Evolutionary conservation across 2,329 filamentous ascomycete genomes (phyloP).

Genomic region (Escovopsis sp.): DNA sequence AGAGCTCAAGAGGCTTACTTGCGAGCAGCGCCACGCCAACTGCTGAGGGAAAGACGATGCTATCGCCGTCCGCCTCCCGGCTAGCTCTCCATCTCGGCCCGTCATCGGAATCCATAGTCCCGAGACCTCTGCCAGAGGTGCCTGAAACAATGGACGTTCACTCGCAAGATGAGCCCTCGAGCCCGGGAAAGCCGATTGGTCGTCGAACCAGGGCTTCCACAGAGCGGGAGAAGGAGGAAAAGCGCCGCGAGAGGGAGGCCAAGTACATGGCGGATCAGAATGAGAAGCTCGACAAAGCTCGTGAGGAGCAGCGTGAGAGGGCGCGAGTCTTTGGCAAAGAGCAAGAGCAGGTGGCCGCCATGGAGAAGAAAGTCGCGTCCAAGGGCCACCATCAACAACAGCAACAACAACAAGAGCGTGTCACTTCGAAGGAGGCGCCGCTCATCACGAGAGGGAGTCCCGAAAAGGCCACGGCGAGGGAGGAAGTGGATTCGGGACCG

Average conservation of each 20-base stretch:
- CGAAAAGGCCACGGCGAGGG: slow-evolving; percentile 27
- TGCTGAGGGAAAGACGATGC: slow-evolving; percentile 43
- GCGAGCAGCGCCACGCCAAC: slow-evolving; percentile 56
- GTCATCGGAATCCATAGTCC: slow-evolving; percentile 33
- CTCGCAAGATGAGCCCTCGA: slow-evolving; percentile 14
- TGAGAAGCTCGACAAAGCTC: slow-evolving; percentile 48
- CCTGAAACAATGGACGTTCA: slow-evolving; percentile 8
- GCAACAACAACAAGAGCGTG: slow-evolving; percentile 34
- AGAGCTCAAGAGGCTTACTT: slow-evolving; percentile 72
- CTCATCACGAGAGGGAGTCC: slow-evolving; percentile 36
- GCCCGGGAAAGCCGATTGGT: slow-evolving; percentile 26
- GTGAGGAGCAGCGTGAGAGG: slow-evolving; percentile 56
- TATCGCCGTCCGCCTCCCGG: slow-evolving; percentile 37
- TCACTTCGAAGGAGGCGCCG: slow-evolving; percentile 23
- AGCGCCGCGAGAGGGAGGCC: slow-evolving; percentile 49
- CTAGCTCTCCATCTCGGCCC: slow-evolving; percentile 27
- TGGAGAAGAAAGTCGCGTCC: slow-evolving; percentile 37
- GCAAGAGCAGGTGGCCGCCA: slow-evolving; percentile 35
- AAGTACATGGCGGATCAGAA: slow-evolving; percentile 44
- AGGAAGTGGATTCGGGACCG: slow-evolving; percentile 15
- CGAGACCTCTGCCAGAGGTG: slow-evolving; percentile 11
- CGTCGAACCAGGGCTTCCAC: slow-evolving; percentile 42
- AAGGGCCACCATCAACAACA: no score
- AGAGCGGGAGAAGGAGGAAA: slow-evolving; percentile 49
- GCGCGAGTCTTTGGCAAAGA: slow-evolving; percentile 43